Evolutionary conservation across 805 yeast genomes (phyloP).

Genomic region (Spathaspora passalidarum): DNA sequence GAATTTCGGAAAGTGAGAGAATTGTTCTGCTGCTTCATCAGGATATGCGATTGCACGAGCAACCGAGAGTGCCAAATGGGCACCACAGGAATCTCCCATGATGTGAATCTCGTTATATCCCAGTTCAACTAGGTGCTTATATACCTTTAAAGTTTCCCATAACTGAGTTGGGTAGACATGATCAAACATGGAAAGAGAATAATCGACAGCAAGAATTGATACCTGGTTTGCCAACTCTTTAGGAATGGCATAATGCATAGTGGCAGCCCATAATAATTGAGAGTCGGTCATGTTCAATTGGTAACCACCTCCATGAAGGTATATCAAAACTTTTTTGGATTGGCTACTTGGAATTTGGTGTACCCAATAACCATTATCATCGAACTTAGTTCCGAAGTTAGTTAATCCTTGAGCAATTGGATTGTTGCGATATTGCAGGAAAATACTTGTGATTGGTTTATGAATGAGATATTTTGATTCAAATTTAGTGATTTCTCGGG

Average conservation of each 20-base stretch:
- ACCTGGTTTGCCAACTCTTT: conserved; percentile 9
- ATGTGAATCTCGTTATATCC: conserved; percentile 26
- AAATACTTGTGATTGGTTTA: conserved; percentile 16
- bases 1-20: conserved; percentile 16
- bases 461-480: conserved; percentile 20
- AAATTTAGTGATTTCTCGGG: conserved; percentile 16
- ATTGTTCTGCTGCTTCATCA: conserved; percentile 23
- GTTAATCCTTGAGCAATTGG: conserved; percentile 9
- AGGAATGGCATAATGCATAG: conserved; percentile 23
- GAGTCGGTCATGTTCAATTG: conserved; percentile 18
- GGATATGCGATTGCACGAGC: conserved; percentile 26
- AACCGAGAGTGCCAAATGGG: conserved; percentile 22
- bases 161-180: conserved; percentile 29
- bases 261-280: conserved; percentile 27
- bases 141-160: conserved; percentile 24
- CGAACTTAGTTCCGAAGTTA: conserved; percentile 13
- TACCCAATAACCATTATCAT: conserved; percentile 30
- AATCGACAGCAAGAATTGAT: conserved; percentile 28
- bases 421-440: conserved; percentile 12
- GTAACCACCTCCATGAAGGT: conserved; percentile 38
- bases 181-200: conserved; percentile 26
- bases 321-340: conserved; percentile 16
- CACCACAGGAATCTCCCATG: conserved; percentile 45
- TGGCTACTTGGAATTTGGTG: conserved; percentile 19
- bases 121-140: conserved; percentile 17